These are phyloP conservation scores for Aspergillus bridgeri DNA, from an alignment of 495 filamentous ascomycete genomes.

Conservation along the genomic window DNA sequence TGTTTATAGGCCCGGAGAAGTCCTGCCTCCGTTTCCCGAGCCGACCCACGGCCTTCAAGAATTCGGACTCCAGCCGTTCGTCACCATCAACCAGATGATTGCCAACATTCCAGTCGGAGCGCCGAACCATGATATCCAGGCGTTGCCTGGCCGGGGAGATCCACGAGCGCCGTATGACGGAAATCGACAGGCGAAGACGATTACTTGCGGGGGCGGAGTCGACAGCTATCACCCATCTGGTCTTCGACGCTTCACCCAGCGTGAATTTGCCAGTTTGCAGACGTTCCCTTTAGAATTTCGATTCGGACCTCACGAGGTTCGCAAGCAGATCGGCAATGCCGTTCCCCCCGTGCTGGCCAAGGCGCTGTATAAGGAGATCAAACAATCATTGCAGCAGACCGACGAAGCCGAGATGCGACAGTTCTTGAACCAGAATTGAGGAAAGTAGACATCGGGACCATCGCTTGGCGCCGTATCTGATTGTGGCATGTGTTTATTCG, in stretches of 20 bases:
- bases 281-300: slow-evolving; percentile 65
- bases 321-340: slow-evolving; percentile 83
- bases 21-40: slow-evolving; percentile 63
- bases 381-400: slow-evolving; percentile 50
- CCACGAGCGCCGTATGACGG: slow-evolving; percentile 33
- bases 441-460: too few relatives aligned
- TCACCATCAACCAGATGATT: slow-evolving; percentile 49
- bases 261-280: slow-evolving; percentile 74
- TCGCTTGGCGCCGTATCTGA: too few relatives aligned
- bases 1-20: slow-evolving; percentile 63
- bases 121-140: slow-evolving; percentile 44
- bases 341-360: slow-evolving; percentile 66
- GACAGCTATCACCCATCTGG: slow-evolving; percentile 69
- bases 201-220: slow-evolving; percentile 68
- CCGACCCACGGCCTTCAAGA: slow-evolving; percentile 55
- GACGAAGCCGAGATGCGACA: slow-evolving; percentile 43
- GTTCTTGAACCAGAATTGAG: too few relatives aligned
- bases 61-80: slow-evolving; percentile 25
- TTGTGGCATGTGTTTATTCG: too few relatives aligned
- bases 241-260: slow-evolving; percentile 58
- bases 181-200: slow-evolving; percentile 52
- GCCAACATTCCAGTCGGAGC: slow-evolving; percentile 36
- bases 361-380: slow-evolving; percentile 56
- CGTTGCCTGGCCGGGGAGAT: slow-evolving; percentile 18
- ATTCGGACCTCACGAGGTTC: slow-evolving; percentile 49